These are phyloP conservation scores for Taiozyma sp. DNA, from an alignment of 1,139 yeast species.

Conservation along the genomic window DNA sequence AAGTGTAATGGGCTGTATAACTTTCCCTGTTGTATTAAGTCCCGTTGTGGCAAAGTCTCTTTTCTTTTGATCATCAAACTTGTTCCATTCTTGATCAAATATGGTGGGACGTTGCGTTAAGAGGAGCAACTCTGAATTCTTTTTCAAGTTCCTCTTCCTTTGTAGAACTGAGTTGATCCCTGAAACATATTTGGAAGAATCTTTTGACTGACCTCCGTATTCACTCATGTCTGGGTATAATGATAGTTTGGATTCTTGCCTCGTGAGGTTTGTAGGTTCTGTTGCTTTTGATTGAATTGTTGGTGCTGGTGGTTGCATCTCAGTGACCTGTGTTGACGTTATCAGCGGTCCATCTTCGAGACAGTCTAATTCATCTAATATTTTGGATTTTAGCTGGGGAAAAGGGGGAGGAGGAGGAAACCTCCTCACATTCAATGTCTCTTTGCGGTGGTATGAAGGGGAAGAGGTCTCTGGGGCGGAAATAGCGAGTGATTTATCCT, in stretches of 20 bases:
- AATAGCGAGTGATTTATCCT: conserved; percentile 5
- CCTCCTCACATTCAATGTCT: conserved; percentile 19
- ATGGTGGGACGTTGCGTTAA: conserved; percentile 8
- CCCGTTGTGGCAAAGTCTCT: neutral
- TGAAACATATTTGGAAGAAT: neutral
- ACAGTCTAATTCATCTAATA: neutral
- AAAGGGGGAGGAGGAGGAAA: neutral
- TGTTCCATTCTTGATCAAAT: neutral
- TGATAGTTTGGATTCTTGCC: neutral
- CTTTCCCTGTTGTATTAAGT: conserved; percentile 12
- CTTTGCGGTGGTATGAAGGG: conserved; percentile 28
- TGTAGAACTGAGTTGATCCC: neutral
- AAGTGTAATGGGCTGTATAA: conserved; percentile 36
- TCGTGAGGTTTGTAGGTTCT: neutral
- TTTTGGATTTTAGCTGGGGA: neutral
- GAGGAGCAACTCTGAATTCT: conserved; percentile 6
- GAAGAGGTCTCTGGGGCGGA: conserved; percentile 27
- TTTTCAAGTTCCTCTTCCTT: neutral
- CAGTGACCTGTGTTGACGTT: neutral
- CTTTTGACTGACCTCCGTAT: neutral
- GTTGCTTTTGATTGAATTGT: neutral
- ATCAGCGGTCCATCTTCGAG: neutral
- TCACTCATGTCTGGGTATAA: neutral
- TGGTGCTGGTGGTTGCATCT: neutral
- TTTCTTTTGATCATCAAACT: neutral